Base-by-base conservation (phyloP, 352 stramenopile genomes). In the Phytopythium aichiense region DNA sequence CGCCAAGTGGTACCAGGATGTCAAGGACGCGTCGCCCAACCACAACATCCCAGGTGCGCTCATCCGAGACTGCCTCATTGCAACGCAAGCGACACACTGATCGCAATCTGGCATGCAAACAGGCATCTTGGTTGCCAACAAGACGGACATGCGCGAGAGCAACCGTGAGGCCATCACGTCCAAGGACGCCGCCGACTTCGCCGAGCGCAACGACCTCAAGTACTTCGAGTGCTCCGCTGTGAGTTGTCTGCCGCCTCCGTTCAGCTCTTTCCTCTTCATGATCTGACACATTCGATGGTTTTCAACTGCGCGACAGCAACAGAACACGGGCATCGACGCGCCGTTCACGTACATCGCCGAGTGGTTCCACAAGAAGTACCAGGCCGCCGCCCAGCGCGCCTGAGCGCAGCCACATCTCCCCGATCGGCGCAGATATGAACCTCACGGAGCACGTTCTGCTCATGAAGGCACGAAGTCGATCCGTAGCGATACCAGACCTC, bases 311-410 rank as follows among this genome's bases (percentile, higher is more conserved):
- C 7, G 3, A 13, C 61, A 88, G 79, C 81, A 89, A 76, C 74
- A 91, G 61, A 91, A 92, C 60, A 71, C 73, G 8, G 78, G 72
- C 18, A 83, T 94, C 25, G 84, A 94, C 7, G 79, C 79, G 35
- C 80, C 86, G 9, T 94, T 94, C 67, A 61, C 69, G 28, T 77
- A 92, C 73, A 90, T 94, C 59, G 83, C 86, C 31, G 80, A 89
- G 58, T 89, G 81, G 73, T 94, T 93, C 55, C 78, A 91, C 72
- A 91, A 90, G 55, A 92, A 92, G 62, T 94, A 94, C 60, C 83
- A 91, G 54, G 72, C 68, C 58, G 79, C 79, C 35, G 83, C 81
- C 0, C 71, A 88, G 55, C 77, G 77, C 4, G 79, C 73, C 40
- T 46, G 18, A 22, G 2, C 37, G 31, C 15, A 56, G 31, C 33